These are phyloP conservation scores for Rhododendron ferrugineum DNA, from an alignment of 148 eudicot species.

Conservation along the genomic window DNA sequence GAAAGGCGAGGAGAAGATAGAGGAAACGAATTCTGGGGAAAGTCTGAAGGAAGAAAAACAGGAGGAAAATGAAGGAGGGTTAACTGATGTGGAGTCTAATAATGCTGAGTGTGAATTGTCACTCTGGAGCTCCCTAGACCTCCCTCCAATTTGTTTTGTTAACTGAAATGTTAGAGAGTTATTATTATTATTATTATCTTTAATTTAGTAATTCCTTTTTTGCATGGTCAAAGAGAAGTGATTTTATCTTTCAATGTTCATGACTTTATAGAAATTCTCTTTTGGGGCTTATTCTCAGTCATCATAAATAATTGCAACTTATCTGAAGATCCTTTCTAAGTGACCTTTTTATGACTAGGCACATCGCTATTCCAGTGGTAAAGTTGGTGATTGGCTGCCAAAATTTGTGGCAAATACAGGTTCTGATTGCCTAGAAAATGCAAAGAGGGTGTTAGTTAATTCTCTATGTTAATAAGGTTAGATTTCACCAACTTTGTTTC, in stretches of 20 bases:
- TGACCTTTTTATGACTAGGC: not conserved
- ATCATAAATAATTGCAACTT: not conserved
- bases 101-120: constrained; percentile 29
- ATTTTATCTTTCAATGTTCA: not conserved
- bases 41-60: not conserved
- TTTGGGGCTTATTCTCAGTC: not conserved
- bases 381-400: not conserved
- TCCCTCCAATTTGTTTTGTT: constrained; percentile 39
- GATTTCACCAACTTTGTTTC: not conserved
- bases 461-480: not conserved
- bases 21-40: constrained; percentile 5
- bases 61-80: not conserved
- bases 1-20: constrained; percentile 10
- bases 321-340: not conserved
- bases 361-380: not conserved
- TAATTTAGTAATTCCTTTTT: not conserved
- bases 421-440: not conserved
- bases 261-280: not conserved
- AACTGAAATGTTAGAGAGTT: constrained; percentile 10
- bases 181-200: not conserved
- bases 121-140: constrained; percentile 49
- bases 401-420: not conserved
- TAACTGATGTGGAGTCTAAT: not conserved
- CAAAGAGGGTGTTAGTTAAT: not conserved
- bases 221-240: not conserved